phyloP scores from a whole-genome alignment of 495 filamentous ascomycete genomes.

The Daldinia bambusicola region DNA sequence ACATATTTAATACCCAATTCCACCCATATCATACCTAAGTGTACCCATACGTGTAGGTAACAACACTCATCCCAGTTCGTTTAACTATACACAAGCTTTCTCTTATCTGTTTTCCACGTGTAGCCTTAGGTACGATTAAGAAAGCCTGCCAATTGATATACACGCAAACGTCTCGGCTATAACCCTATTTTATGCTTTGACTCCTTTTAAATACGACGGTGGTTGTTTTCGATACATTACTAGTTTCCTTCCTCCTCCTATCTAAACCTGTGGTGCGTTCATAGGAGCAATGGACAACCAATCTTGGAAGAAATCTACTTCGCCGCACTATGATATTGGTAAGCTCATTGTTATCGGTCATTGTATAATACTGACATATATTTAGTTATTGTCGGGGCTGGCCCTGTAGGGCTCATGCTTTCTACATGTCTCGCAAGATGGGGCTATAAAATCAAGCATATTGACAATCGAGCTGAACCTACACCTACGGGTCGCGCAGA shows the following conservation, averaged over 20 bases:
- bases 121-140: not conserved
- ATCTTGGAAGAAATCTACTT: conserved; percentile 21
- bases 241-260: not conserved
- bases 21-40: not conserved
- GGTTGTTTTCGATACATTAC: not conserved
- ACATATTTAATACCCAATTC: not conserved
- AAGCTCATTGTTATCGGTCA: not conserved
- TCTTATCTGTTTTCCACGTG: not conserved
- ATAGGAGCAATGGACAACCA: conserved; percentile 28
- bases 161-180: not conserved
- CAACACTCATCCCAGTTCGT: not conserved
- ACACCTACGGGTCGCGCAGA: conserved; percentile 80
- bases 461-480: conserved; percentile 75
- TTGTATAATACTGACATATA: conserved; percentile 19
- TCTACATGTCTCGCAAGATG: conserved; percentile 81
- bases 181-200: not conserved
- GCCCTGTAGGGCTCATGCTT: conserved; percentile 86
- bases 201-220: not conserved
- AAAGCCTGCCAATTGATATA: not conserved
- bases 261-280: conserved; percentile 1
- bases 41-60: not conserved
- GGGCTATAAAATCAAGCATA: conserved; percentile 74
- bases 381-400: conserved; percentile 84
- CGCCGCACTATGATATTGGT: conserved; percentile 49
- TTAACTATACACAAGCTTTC: not conserved